Percentiles rank a stretch among this genome's conserved stretches.
Conservation (phyloP, 2,329 filamentous ascomycete species). For the Hymenoscyphus infarciens region DNA sequence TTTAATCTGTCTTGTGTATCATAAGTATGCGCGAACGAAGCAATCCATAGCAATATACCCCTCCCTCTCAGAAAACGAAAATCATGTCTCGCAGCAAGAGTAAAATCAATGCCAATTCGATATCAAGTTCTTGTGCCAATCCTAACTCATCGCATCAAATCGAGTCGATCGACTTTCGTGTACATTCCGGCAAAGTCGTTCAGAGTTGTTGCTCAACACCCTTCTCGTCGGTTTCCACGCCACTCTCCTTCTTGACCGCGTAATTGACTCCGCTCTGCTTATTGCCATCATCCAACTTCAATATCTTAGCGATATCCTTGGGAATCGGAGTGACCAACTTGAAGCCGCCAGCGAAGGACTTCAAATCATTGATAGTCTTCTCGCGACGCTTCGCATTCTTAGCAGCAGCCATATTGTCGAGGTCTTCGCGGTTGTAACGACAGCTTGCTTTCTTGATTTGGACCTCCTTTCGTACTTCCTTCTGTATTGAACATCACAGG, state of each 20-base stretch:
- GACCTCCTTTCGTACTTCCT: not conserved
- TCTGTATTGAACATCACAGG: not conserved
- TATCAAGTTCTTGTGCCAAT: not conserved
- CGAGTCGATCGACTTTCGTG: not conserved
- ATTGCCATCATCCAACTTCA: not conserved
- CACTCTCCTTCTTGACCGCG: not conserved
- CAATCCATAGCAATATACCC: not conserved
- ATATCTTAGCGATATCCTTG: conserved; percentile 4
- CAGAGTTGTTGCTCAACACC: not conserved
- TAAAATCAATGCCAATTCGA: not conserved
- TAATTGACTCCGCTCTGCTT: not conserved
- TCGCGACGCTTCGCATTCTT: not conserved
- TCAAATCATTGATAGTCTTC: conserved; percentile 5
- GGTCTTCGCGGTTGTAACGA: not conserved
- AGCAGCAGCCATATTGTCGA: not conserved
- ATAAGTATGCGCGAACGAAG: not conserved
- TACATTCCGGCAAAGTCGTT: not conserved
- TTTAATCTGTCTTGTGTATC: not conserved
- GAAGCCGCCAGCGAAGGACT: conserved; percentile 4
- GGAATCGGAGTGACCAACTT: conserved; percentile 10
- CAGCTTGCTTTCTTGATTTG: not conserved
- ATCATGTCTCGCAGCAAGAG: not conserved
- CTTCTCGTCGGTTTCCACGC: not conserved
- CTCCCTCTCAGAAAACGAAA: not conserved
- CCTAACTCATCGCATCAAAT: not conserved